Base-by-base conservation (phyloP, 257 asterid genomes). In the Solanum ahanhuiri region DNA sequence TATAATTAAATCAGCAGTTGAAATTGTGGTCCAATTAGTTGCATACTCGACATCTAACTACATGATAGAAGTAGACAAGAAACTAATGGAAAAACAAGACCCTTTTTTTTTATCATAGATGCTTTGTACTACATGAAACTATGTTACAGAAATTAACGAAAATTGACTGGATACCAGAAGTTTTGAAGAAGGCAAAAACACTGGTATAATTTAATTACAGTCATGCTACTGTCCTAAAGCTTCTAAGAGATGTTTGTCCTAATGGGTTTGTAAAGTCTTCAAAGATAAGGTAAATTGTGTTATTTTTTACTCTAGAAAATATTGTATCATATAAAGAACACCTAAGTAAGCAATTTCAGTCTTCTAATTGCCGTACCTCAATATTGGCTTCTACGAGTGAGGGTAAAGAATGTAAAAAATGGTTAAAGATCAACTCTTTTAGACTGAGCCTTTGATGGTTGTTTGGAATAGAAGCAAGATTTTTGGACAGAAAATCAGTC, bases 21-120 rank as follows among this genome's bases (percentile, higher is more conserved):
- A 85, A 8, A 91, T 91, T 57, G 92, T 93, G 37, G 94, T 95
- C 12, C 51, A 43, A 11, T 11, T 43, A 43, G 51, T 11, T 43
- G 51, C 5, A 43, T 43, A 43, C 5, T 43, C 93, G 1, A 87
- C 89, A 71, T 91, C 95, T 15, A 31, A 87, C 35, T 90, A 89
- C 88, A 87, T 91, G 92, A 90, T 88, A 86, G 91, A 87, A 39
- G 87, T 89, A 3, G 95, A 95, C 10, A 82, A 87, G 87, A 76
- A 73, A 41, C 30, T 94, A 6, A 79, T 81, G 86, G 89, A 90
- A 18, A 91, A 85, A 69, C 87, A 87, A 89, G 67, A 73, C 88
- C 0, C n/a, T n/a, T n/a, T 8, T 92, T 1, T 93, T 93, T 85
- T 41, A 90, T 94, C 0, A 93, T 90, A 90, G 57, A 48, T 14